phyloP scores from a whole-genome alignment of 2,329 filamentous ascomycete species.

The Xylariomycetidae sp. region DNA sequence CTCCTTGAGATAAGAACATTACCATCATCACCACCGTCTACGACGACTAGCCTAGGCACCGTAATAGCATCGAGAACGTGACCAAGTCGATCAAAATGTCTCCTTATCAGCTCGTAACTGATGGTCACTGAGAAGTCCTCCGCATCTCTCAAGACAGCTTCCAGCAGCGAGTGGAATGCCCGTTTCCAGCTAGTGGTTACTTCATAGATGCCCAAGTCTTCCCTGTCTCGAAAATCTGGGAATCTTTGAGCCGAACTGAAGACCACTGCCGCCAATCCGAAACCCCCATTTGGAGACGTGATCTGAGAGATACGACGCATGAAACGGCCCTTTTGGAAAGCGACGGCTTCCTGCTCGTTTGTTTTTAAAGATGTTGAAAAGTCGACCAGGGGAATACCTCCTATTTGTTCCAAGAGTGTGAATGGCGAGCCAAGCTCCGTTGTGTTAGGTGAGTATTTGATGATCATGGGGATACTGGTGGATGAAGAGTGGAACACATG shows the following conservation, averaged over 20 bases:
- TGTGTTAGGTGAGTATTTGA: slow-evolving; percentile 30
- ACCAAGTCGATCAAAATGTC: slow-evolving; percentile 43
- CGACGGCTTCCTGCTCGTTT: slow-evolving; percentile 31
- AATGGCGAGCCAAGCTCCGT: slow-evolving; percentile 31
- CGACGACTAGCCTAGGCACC: slow-evolving; percentile 45
- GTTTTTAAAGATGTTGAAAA: slow-evolving; percentile 27
- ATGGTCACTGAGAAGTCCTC: slow-evolving; percentile 55
- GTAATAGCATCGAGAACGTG: slow-evolving; percentile 47
- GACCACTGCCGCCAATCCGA: slow-evolving; percentile 39
- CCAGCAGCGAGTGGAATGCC: slow-evolving; percentile 51
- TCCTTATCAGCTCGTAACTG: slow-evolving; percentile 49
- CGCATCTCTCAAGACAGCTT: slow-evolving; percentile 50
- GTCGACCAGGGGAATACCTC: slow-evolving; percentile 32
- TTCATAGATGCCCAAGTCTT: slow-evolving; percentile 7
- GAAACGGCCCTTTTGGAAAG: slow-evolving; percentile 43
- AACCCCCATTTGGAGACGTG: slow-evolving; percentile 39
- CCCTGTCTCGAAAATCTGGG: slow-evolving; percentile 4
- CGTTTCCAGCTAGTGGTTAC: slow-evolving; percentile 43
- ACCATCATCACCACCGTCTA: slow-evolving; percentile 44
- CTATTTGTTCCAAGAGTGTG: slow-evolving; percentile 34
- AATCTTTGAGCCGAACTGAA: slow-evolving; percentile 18
- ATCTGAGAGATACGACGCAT: slow-evolving; percentile 38
- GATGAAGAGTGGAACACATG: neutral
- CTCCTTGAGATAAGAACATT: slow-evolving; percentile 40
- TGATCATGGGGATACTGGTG: slow-evolving; percentile 33